A percentile compares a stretch with the other conserved stretches of the same genome.
These are phyloP conservation scores for Hericium erinaceus DNA, from an alignment of 768 basidiomycete species.

Conservation along the genomic window DNA sequence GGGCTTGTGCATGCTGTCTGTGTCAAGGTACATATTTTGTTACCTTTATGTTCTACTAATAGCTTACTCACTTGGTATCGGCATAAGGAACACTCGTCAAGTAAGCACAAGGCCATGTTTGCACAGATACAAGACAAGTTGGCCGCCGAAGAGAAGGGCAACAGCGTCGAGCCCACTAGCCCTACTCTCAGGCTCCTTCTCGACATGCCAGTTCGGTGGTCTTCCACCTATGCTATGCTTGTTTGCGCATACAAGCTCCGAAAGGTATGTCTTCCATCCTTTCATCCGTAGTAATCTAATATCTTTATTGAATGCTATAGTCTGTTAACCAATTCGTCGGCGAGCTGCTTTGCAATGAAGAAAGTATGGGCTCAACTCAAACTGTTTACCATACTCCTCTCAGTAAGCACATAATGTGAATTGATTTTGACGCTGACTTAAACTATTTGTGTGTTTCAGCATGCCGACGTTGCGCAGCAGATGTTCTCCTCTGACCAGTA, in stretches of 20 bases:
- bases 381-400: too few species aligned
- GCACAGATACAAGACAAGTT: conserved; percentile 8
- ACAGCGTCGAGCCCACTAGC: neutral
- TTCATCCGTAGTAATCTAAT: neutral
- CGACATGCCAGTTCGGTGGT: conserved; percentile 26
- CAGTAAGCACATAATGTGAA: too few species aligned
- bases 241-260: conserved; percentile 5
- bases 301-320: neutral
- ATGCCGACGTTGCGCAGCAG: too few species aligned
- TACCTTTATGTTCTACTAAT: too few species aligned
- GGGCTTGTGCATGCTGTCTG: conserved; percentile 20
- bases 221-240: conserved; percentile 24
- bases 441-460: too few species aligned
- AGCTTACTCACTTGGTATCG: too few species aligned
- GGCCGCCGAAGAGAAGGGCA: neutral
- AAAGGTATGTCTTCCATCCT: neutral
- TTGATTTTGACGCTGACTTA: too few species aligned
- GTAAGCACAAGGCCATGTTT: conserved; percentile 19
- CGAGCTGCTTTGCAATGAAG: neutral
- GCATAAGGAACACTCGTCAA: conserved; percentile 19
- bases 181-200: conserved; percentile 15
- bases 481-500: too few species aligned
- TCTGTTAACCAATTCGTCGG: neutral
- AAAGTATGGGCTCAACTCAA: too few species aligned
- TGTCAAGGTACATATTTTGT: conserved; percentile 4